A percentile compares a stretch with the other conserved stretches of the same genome.
Evolutionary conservation across 805 yeast species (phyloP).

Genomic region (Pichia eremophila): DNA sequence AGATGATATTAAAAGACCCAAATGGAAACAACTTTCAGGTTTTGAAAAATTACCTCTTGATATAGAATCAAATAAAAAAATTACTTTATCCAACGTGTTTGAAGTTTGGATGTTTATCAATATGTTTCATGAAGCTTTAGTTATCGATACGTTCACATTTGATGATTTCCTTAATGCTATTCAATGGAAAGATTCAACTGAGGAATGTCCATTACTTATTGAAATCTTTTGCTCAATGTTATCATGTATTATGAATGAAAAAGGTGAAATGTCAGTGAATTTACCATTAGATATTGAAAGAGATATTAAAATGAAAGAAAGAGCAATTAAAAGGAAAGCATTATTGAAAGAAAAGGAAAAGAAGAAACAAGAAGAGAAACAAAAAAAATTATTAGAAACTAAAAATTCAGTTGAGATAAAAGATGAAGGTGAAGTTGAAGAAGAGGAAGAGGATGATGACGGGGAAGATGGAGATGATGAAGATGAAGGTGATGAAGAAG

Average conservation of each 20-base stretch:
- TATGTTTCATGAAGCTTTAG: slow-evolving; percentile 53
- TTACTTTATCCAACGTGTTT: slow-evolving; percentile 34
- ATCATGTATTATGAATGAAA: slow-evolving; percentile 41
- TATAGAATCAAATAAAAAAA: neutral
- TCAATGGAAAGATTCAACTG: slow-evolving; percentile 35
- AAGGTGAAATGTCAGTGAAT: slow-evolving; percentile 20
- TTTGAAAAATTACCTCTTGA: slow-evolving; percentile 14
- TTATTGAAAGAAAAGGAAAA: slow-evolving; percentile 14
- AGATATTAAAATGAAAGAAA: slow-evolving; percentile 13
- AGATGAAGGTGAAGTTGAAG: slow-evolving; percentile 12
- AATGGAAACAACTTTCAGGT: slow-evolving; percentile 15
- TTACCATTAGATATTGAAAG: slow-evolving; percentile 21
- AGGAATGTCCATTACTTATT: slow-evolving; percentile 44
- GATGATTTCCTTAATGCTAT: slow-evolving; percentile 64
- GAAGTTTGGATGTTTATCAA: slow-evolving; percentile 73
- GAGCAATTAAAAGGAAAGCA: slow-evolving; percentile 12
- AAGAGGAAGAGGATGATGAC: slow-evolving; percentile 12
- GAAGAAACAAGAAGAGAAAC: slow-evolving; percentile 11
- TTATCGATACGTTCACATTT: slow-evolving; percentile 66
- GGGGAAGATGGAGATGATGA: slow-evolving; percentile 10
- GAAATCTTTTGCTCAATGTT: slow-evolving; percentile 64
- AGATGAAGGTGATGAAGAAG: slow-evolving; percentile 13
- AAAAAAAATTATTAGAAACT: slow-evolving; percentile 15
- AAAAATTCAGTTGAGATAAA: slow-evolving; percentile 17
- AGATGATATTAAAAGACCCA: slow-evolving; percentile 16